These are phyloP conservation scores for Globisporangium heterothallicum DNA, from an alignment of 352 stramenopile species.

Conservation along the genomic window DNA sequence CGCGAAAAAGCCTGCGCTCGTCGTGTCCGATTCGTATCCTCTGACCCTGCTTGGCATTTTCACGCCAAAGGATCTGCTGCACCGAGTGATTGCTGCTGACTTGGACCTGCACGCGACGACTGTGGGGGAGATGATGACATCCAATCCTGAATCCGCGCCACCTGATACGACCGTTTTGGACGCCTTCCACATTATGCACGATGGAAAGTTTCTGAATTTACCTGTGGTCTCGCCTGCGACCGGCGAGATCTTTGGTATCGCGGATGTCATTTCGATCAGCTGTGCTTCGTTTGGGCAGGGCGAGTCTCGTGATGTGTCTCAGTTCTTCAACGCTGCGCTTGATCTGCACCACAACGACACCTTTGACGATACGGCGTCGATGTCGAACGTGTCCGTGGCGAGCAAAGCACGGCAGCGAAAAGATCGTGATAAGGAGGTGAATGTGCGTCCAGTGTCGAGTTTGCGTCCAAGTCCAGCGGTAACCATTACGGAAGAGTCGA, in stretches of 20 bases:
- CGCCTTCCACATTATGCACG: slow-evolving; percentile 98
- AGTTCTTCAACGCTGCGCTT: slow-evolving; percentile 76
- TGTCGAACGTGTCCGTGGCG: slow-evolving; percentile 38
- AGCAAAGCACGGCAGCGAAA: slow-evolving; percentile 73
- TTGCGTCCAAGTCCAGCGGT: slow-evolving; percentile 69
- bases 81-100: slow-evolving; percentile 90
- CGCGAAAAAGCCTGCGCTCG: slow-evolving; percentile 67
- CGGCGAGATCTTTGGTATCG: slow-evolving; percentile 72
- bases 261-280: slow-evolving; percentile 77
- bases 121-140: slow-evolving; percentile 93
- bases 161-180: slow-evolving; percentile 94
- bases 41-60: slow-evolving; percentile 94
- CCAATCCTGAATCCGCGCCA: slow-evolving; percentile 91
- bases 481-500: slow-evolving; percentile 69
- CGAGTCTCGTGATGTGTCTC: slow-evolving; percentile 68
- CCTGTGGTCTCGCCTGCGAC: slow-evolving; percentile 87
- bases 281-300: slow-evolving; percentile 64
- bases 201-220: slow-evolving; percentile 96
- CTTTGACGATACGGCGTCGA: slow-evolving; percentile 41
- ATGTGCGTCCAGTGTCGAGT: slow-evolving; percentile 78
- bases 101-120: slow-evolving; percentile 84
- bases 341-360: slow-evolving; percentile 59
- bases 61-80: slow-evolving; percentile 97
- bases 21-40: slow-evolving; percentile 59
- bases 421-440: slow-evolving; percentile 68